A percentile compares a stretch with the other conserved stretches of the same genome.
These are phyloP conservation scores for Picea abies DNA, from an alignment of 83 land plant species.

Conservation along the genomic window DNA sequence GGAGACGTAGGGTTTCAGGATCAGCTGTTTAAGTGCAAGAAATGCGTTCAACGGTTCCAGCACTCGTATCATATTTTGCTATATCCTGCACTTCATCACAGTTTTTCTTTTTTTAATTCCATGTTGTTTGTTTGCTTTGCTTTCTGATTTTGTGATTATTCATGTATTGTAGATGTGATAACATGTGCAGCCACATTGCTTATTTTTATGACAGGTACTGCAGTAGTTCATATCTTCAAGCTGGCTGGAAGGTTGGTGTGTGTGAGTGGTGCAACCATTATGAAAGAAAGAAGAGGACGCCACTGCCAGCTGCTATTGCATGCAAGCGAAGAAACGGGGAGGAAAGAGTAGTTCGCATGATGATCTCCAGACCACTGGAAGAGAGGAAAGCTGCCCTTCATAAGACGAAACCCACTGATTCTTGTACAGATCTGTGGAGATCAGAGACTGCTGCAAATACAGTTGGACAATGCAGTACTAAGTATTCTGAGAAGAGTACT, in stretches of 20 bases:
- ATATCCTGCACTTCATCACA: background rate
- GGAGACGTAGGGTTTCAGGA: constrained; percentile 31
- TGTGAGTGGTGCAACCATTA: constrained; percentile 25
- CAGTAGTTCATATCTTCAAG: constrained; percentile 18
- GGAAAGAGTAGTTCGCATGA: background rate
- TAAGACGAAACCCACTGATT: background rate
- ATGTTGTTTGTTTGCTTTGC: background rate
- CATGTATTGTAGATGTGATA: background rate
- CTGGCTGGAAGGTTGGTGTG: constrained; percentile 5
- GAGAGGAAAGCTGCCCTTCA: background rate
- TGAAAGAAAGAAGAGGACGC: constrained; percentile 12
- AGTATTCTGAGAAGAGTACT: constrained; percentile 11
- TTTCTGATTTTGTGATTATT: background rate
- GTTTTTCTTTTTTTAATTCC: background rate
- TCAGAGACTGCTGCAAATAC: constrained; percentile 1
- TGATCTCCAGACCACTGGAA: too few relatives aligned
- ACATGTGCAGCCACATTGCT: background rate
- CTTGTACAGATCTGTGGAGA: background rate
- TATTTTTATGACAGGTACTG: constrained; percentile 27
- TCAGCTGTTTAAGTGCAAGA: constrained; percentile 23
- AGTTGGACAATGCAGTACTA: background rate
- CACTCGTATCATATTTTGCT: constrained; percentile 9
- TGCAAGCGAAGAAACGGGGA: background rate
- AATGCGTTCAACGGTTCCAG: constrained; percentile 22
- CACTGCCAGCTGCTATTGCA: background rate